Evolutionary conservation across 2,329 filamentous ascomycete species (phyloP).

Genomic region (Clarireedia sp.): DNA sequence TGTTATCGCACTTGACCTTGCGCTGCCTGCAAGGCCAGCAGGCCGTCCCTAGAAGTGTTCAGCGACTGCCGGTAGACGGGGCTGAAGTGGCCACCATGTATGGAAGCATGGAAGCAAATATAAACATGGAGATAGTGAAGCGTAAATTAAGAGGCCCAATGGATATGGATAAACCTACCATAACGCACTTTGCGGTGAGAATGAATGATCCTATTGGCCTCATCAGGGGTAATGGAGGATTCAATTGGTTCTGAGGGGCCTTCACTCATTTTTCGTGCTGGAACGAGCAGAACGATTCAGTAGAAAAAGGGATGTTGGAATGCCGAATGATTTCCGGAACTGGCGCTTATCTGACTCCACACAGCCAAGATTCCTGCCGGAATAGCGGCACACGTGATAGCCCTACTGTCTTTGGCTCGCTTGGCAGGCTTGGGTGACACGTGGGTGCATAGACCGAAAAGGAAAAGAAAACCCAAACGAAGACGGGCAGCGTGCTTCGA

Average conservation of each 20-base stretch:
- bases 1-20: constrained; percentile 64
- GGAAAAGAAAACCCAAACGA: no score
- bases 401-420: neutral
- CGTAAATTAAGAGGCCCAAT: neutral
- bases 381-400: neutral
- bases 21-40: constrained; percentile 62
- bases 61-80: constrained; percentile 5
- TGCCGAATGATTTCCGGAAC: constrained; percentile 10
- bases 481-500: no score
- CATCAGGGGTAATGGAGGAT: constrained; percentile 38
- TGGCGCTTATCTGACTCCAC: constrained; percentile 5
- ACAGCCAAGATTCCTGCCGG: neutral
- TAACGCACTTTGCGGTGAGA: constrained; percentile 62
- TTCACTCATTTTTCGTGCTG: constrained; percentile 17
- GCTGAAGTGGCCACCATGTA: neutral
- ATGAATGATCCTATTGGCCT: constrained; percentile 61
- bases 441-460: no score
- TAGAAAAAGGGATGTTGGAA: neutral
- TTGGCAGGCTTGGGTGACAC: no score
- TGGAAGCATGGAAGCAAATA: neutral
- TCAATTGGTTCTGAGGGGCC: constrained; percentile 17
- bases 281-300: constrained; percentile 6
- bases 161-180: constrained; percentile 38
- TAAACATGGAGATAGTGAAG: neutral
- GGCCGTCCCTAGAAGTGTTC: constrained; percentile 21